phyloP scores from a whole-genome alignment of 1,284 basidiomycete species.

The Moesziomyces globuligerus region DNA sequence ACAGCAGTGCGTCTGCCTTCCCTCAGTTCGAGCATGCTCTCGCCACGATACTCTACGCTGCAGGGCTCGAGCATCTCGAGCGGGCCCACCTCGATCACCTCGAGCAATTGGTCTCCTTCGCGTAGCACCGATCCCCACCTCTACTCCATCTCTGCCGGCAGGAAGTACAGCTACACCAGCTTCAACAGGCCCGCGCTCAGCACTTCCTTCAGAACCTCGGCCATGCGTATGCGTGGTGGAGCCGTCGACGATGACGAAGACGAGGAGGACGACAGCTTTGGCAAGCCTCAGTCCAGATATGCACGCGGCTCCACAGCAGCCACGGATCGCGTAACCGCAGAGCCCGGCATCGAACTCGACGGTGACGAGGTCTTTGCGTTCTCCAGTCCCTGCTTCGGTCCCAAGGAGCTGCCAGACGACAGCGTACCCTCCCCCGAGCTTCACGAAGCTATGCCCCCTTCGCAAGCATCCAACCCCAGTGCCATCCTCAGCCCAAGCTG shows the following conservation, averaged over 20 bases:
- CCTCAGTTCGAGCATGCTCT: conserved; percentile 41
- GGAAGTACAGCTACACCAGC: conserved; percentile 47
- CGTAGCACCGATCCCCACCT: conserved; percentile 49
- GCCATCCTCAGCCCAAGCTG: conserved; percentile 50
- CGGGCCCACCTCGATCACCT: conserved; percentile 44
- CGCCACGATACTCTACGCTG: conserved; percentile 37
- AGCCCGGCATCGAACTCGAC: conserved; percentile 40
- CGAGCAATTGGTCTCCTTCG: conserved; percentile 51
- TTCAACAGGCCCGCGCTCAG: conserved; percentile 56
- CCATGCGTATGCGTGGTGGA: conserved; percentile 54
- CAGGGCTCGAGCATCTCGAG: conserved; percentile 54
- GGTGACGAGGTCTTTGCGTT: conserved; percentile 61
- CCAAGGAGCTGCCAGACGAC: conserved; percentile 50
- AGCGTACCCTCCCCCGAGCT: conserved; percentile 35
- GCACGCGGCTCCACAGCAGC: conserved; percentile 18
- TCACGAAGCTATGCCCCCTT: conserved; percentile 36
- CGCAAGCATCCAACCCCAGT: conserved; percentile 22
- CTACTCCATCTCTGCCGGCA: conserved; percentile 49
- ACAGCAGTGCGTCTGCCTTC: conserved; percentile 39
- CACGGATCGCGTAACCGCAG: conserved; percentile 24
- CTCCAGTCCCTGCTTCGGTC: conserved; percentile 59
- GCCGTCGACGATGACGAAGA: conserved; percentile 46
- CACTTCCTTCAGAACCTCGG: conserved; percentile 59
- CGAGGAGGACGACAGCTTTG: conserved; percentile 52
- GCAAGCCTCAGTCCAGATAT: conserved; percentile 25